A percentile compares a stretch with the other conserved stretches of the same genome.
Evolutionary conservation across 257 asterid genomes (phyloP).

Genomic region (Leptodermis oblonga): DNA sequence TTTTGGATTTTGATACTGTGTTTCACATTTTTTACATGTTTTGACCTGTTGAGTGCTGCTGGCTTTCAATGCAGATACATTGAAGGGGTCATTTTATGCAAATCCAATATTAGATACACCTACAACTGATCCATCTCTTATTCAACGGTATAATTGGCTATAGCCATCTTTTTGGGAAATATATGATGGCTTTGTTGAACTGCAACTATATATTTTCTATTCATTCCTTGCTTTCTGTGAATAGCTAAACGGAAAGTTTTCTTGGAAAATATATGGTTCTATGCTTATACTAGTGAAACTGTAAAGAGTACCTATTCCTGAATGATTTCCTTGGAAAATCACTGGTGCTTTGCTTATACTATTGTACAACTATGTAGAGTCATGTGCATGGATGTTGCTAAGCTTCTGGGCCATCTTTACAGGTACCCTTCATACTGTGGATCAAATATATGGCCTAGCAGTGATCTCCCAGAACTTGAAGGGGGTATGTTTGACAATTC

Average conservation of each 20-base stretch:
- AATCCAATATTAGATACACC: slow-evolving; percentile 76
- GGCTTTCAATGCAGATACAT: slow-evolving; percentile 44
- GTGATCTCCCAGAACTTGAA: slow-evolving; percentile 80
- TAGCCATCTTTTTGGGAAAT: not conserved
- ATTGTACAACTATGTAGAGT: not conserved
- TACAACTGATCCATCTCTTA: slow-evolving; percentile 53
- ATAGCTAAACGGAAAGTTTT: not conserved
- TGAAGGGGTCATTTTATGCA: slow-evolving; percentile 91
- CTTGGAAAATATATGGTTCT: not conserved
- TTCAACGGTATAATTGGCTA: slow-evolving; percentile 45
- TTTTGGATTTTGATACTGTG: not conserved
- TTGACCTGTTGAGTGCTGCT: slow-evolving; percentile 6
- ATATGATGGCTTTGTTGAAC: too few species aligned
- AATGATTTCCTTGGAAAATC: not conserved
- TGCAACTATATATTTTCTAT: not conserved
- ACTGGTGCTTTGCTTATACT: not conserved
- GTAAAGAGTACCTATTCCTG: not conserved
- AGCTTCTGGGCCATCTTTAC: slow-evolving; percentile 11
- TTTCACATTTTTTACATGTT: not conserved
- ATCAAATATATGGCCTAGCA: slow-evolving; percentile 74
- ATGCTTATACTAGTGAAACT: not conserved
- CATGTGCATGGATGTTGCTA: slow-evolving; percentile 7
- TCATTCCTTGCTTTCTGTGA: not conserved
- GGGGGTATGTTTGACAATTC: slow-evolving; percentile 36
- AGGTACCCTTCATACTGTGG: slow-evolving; percentile 94